A percentile compares a stretch with the other conserved stretches of the same genome.
These are phyloP conservation scores for Phytophthora vignae DNA, from an alignment of 352 stramenopile genomes.

Conservation along the genomic window DNA sequence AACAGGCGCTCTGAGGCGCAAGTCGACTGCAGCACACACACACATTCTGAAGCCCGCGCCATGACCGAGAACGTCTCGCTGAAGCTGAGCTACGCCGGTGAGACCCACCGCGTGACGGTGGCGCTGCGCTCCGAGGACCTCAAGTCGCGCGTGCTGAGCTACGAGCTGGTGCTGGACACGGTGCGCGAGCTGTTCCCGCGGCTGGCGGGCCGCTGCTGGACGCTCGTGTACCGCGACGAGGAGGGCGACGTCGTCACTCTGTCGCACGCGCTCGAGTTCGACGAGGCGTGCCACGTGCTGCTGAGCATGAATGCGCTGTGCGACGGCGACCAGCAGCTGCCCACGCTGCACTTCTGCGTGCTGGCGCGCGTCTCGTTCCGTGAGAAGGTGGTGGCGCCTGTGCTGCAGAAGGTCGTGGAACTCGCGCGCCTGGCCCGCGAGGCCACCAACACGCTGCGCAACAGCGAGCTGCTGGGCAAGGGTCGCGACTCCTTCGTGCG, in stretches of 20 bases:
- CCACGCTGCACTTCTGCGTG: conserved; percentile 67
- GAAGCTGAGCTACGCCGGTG: conserved; percentile 61
- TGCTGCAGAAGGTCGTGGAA: conserved; percentile 60
- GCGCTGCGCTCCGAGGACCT: conserved; percentile 18
- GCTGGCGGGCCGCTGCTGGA: conserved; percentile 48
- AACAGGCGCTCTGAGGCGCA: conserved; percentile 24
- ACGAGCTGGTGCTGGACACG: conserved; percentile 51
- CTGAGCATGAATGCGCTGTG: conserved; percentile 34
- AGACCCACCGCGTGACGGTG: conserved; percentile 59
- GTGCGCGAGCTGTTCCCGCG: conserved; percentile 48
- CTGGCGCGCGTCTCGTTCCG: conserved; percentile 60
- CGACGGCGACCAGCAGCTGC: conserved; percentile 22
- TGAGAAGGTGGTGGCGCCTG: conserved; percentile 51
- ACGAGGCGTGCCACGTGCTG: conserved; percentile 65
- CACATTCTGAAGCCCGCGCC: conserved; percentile 7
- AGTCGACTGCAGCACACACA: conserved; percentile 8
- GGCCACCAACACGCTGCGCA: conserved; percentile 28
- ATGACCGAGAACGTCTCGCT: conserved; percentile 48
- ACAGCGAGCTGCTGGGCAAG: conserved; percentile 53
- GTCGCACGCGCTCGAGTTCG: conserved; percentile 56
- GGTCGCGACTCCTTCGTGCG: conserved; percentile 57
- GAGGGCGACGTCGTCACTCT: conserved; percentile 77
- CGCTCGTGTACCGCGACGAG: conserved; percentile 75
- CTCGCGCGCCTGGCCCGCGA: conserved; percentile 54
- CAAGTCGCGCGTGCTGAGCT: conserved; percentile 43